Evolutionary conservation across 352 stramenopile genomes (phyloP).

Genomic region (Phytophthora cajani): DNA sequence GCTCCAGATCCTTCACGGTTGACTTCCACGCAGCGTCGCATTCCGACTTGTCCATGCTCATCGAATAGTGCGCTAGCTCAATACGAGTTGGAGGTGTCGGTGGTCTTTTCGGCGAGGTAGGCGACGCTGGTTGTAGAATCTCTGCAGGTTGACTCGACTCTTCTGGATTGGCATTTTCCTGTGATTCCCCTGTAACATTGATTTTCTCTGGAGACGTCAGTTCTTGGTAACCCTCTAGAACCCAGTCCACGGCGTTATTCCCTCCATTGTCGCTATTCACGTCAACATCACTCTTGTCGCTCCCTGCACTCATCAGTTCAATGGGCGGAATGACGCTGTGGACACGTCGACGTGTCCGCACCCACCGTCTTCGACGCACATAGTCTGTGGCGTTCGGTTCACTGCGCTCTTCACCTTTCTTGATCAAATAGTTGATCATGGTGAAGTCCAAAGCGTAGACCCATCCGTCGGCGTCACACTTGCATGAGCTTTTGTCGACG

Average conservation of each 20-base stretch:
- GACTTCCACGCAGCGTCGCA: conserved; percentile 62
- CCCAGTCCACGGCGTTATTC: conserved; percentile 21
- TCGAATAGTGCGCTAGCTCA: conserved; percentile 42
- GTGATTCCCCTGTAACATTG: background rate
- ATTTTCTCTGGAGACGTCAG: conserved; percentile 23
- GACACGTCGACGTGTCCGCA: conserved; percentile 58
- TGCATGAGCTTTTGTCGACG: conserved; percentile 55
- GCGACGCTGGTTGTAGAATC: background rate
- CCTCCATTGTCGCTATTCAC: conserved; percentile 36
- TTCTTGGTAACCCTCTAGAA: conserved; percentile 39
- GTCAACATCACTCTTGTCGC: conserved; percentile 21
- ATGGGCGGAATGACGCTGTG: conserved; percentile 15
- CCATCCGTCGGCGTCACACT: conserved; percentile 75
- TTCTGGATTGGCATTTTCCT: conserved; percentile 16
- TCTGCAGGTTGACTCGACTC: conserved; percentile 1
- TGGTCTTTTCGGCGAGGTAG: conserved; percentile 1
- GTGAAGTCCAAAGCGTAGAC: conserved; percentile 84
- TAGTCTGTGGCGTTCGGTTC: conserved; percentile 70
- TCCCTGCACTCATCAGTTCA: background rate
- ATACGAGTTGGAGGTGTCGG: conserved; percentile 3
- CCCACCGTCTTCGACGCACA: conserved; percentile 70
- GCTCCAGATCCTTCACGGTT: conserved; percentile 54
- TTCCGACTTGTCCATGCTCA: conserved; percentile 59
- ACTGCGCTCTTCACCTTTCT: conserved; percentile 60
- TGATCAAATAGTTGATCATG: conserved; percentile 76